phyloP scores from a whole-genome alignment of 139 green algal species.

The Volvox reticuliferus region DNA sequence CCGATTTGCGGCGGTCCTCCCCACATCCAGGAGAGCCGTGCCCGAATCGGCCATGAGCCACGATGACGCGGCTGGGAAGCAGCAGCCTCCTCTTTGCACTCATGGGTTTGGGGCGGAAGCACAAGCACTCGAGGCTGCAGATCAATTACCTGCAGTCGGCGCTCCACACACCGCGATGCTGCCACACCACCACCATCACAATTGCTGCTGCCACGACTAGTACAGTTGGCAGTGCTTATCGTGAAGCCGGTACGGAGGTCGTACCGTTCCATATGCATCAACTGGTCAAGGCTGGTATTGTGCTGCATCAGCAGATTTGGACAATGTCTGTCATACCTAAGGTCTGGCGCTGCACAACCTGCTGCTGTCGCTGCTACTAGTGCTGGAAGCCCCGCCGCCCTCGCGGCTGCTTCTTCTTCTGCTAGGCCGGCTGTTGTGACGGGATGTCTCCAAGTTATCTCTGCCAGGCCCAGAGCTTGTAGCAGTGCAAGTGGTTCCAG shows the following conservation, averaged over 20 bases:
- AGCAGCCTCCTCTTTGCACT: no score
- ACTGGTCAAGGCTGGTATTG: no score
- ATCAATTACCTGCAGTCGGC: background rate
- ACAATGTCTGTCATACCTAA: no score
- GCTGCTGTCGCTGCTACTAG: background rate
- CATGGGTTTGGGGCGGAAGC: background rate
- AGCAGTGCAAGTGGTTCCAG: background rate
- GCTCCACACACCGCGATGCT: no score
- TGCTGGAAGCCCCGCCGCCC: background rate
- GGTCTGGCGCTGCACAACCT: no score
- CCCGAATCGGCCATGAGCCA: background rate
- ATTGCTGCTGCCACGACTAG: background rate
- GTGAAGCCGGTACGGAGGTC: background rate
- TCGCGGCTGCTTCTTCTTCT: background rate
- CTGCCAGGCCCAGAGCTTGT: background rate
- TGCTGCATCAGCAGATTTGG: no score
- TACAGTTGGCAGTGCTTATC: background rate
- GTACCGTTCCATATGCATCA: background rate
- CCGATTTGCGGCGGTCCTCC: no score
- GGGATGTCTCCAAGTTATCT: no score
- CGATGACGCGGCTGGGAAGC: no score
- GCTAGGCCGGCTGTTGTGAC: background rate
- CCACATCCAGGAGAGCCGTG: background rate
- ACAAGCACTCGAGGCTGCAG: background rate
- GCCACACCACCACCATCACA: background rate